Base-by-base conservation (phyloP, 192 early-diverging fungal genomes). In the Rhizophagus clarus region DNA sequence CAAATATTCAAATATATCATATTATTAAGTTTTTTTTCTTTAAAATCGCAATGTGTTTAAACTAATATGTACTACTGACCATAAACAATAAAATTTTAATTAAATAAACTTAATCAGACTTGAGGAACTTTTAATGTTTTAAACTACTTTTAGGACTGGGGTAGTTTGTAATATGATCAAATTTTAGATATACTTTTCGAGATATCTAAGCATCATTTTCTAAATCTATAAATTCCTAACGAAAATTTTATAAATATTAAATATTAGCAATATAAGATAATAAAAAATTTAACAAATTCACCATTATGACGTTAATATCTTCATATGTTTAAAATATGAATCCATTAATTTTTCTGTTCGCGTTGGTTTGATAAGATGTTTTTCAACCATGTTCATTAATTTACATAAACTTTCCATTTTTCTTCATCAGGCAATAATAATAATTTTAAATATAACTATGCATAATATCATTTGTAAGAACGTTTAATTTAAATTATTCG, bases 391-490 rank as follows among this genome's bases (percentile, higher is more conserved):
- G 8, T 89, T 93, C 77, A 99, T 81, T 63, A 99, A 89, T 85
- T 96, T 97, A 86, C 93, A 94, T 56, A 98, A 87, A 76, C 91
- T 94, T 88, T 99, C 98, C 40, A 92, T 90, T 81, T 98, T 86
- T 97, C 98, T 82, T 98, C 98, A 70, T 96, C 96, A 34, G 97
- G 94, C 51, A 89, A 90, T 62, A 82, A 80, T 80, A 97, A 85
- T 72, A 99, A 90, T 63, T 92, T 91, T 88, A 87, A 77, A 99
- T 87, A 83, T 97, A 99, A 80, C 90, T 87, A 82, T 96, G 94
- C 91, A 99, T 98, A 63, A 99, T 96, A 86, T 94, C 93, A 77
- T 95, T 92, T 6, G 96, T 94, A 81, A 99, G 89, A 87, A 99
- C 94, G 47, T 88, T 84, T 61, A 93, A 83, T 84, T 95, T 93